Evolutionary conservation across 2,329 filamentous ascomycete species (phyloP).

Genomic region (Aspergillus tamarii): DNA sequence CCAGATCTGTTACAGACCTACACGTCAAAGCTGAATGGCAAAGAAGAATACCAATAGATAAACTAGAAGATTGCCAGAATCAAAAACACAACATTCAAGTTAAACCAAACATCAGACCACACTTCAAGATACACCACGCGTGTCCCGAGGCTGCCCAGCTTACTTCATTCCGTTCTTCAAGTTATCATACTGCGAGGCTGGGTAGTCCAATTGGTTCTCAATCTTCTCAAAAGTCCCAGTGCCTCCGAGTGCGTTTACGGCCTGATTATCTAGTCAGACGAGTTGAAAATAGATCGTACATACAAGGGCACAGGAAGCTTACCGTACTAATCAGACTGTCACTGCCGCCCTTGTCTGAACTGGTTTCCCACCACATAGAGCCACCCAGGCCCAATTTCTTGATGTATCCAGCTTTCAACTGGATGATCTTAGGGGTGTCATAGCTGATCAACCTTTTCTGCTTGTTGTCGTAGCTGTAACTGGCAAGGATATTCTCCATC

Average conservation of each 20-base stretch:
- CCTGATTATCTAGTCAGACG: conserved; percentile 19
- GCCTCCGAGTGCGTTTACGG: conserved; percentile 40
- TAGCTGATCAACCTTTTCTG: conserved; percentile 72
- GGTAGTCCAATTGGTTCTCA: conserved; percentile 55
- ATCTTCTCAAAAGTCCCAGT: conserved; percentile 46
- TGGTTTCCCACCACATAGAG: conserved; percentile 97
- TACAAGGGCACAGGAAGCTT: conserved; percentile 7
- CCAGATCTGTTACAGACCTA: background rate
- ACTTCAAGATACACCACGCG: background rate
- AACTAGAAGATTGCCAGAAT: background rate
- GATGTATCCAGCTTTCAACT: conserved; percentile 73
- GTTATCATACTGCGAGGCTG: conserved; percentile 59
- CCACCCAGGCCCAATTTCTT: conserved; percentile 71
- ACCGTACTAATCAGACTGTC: conserved; percentile 69
- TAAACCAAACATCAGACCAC: background rate
- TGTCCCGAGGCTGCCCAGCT: background rate
- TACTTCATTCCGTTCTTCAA: conserved; percentile 41
- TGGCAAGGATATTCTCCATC: background rate
- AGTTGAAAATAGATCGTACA: too few species aligned
- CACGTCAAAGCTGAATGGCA: background rate
- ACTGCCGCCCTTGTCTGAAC: conserved; percentile 68
- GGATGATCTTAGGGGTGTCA: conserved; percentile 69
- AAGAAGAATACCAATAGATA: background rate
- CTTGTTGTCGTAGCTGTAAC: conserved; percentile 57
- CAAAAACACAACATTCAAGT: background rate